Evolutionary conservation across 2,329 filamentous ascomycete species (phyloP), one percentile per base, ranked within the genome.

Genomic region (Colletotrichum paranaense): DNA sequence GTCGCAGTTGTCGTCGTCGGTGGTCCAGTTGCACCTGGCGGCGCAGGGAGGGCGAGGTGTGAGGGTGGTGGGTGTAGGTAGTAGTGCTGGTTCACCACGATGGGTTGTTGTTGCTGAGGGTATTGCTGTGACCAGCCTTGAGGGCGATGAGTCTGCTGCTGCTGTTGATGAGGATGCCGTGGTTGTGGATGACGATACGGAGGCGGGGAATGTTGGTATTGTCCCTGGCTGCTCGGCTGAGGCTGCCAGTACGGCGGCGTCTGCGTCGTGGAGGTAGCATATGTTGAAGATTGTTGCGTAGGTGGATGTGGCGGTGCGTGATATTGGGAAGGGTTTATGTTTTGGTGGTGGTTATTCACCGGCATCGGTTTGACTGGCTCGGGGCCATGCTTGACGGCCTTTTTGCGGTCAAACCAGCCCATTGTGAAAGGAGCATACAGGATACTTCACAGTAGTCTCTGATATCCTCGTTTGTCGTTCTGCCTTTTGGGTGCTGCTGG

Each of bases 51-150:
- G 16, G 42, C 60, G 58, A 68, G 69, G n/a, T 62, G 58, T 0
- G 58, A 35, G 16, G 67, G 72, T 7, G 76, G 76, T 8, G 73
- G 73, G 62, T 74, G 66, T 52, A 88, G 76, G 75, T 89, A 88
- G 77, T 88, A 88, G 75, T 89, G 83, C 72, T 89, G 86, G 73
- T 88, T 88, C 62, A 89, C 86, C 32, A 89, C 82, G 66, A 89
- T 84, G 8, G 86, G 84, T 30, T 49, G 42, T 8, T 49, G 42
- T 11, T 49, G 19, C 19, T 80, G 81, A n/a, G 14, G 65, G 24
- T 59, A 65, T 8, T 59, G 42, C 19, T 49, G 75, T 72, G 53
- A 58, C 74, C 78, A 78, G 75, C 46, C 74, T 71, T 66, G 78
- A 59, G 53, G 78, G 76, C 62, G 78, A 59, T 35, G 78, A 57